Conservation (phyloP, 108 stramenopile genomes). For the Chaetoceros muelleri region DNA sequence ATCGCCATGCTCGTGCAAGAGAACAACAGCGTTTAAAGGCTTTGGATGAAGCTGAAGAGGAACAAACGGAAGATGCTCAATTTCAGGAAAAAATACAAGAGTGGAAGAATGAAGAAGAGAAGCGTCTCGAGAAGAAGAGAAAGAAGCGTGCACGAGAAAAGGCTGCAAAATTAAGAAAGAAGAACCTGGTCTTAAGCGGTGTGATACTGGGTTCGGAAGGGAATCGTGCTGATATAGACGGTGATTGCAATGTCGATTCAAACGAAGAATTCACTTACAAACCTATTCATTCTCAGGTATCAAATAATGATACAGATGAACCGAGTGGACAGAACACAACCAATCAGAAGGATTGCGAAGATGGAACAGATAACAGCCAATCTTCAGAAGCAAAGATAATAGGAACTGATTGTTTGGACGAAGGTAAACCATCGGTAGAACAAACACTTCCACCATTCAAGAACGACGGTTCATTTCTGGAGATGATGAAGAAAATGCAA, state of each 20-base stretch:
- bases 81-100: slow-evolving; percentile 23
- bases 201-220: background rate
- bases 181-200: slow-evolving; percentile 38
- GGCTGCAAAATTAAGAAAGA: slow-evolving; percentile 72
- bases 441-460: slow-evolving; percentile 10
- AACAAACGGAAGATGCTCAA: slow-evolving; percentile 28
- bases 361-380: slow-evolving; percentile 1
- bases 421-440: background rate
- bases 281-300: slow-evolving; percentile 10
- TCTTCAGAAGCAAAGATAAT: background rate
- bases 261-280: slow-evolving; percentile 36
- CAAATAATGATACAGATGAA: slow-evolving; percentile 7
- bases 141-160: slow-evolving; percentile 76
- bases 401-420: background rate
- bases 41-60: slow-evolving; percentile 40
- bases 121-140: slow-evolving; percentile 47
- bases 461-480: slow-evolving; percentile 65
- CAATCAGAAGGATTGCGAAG: background rate
- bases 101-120: slow-evolving; percentile 22
- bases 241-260: too few species aligned
- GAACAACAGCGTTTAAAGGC: slow-evolving; percentile 68
- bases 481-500: slow-evolving; percentile 39
- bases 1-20: slow-evolving; percentile 77
- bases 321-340: background rate
- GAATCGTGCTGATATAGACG: too few species aligned